Evolutionary conservation across 495 filamentous ascomycete genomes (phyloP).

Genomic region (Neurospora hispaniola): DNA sequence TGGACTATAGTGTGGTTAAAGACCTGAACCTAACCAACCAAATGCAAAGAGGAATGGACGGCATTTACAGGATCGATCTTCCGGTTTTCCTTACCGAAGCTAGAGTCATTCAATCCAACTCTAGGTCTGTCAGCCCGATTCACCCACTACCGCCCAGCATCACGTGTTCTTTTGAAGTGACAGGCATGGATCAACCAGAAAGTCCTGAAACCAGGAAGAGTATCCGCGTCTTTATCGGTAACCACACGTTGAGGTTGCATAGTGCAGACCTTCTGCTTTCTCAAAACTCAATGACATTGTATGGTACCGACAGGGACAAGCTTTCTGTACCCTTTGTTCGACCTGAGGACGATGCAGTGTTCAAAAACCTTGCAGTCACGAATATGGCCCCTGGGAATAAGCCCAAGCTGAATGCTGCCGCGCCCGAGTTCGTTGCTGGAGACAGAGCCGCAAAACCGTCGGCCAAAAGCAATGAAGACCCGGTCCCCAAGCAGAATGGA

Average conservation of each 20-base stretch:
- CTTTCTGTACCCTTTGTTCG: slow-evolving; percentile 87
- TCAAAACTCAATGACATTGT: slow-evolving; percentile 74
- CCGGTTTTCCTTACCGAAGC: slow-evolving; percentile 86
- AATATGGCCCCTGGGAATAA: slow-evolving; percentile 35
- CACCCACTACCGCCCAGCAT: slow-evolving; percentile 66
- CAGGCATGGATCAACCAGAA: slow-evolving; percentile 38
- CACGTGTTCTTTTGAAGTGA: slow-evolving; percentile 65
- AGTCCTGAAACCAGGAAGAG: slow-evolving; percentile 37
- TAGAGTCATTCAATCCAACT: slow-evolving; percentile 62
- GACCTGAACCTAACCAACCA: slow-evolving; percentile 59
- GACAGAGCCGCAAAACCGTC: slow-evolving; percentile 20
- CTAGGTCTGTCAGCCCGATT: slow-evolving; percentile 59
- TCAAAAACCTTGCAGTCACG: slow-evolving; percentile 61
- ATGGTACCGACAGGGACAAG: slow-evolving; percentile 78
- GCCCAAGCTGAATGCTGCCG: slow-evolving; percentile 39
- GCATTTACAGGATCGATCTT: slow-evolving; percentile 57
- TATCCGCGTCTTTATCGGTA: slow-evolving; percentile 77
- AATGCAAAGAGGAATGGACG: slow-evolving; percentile 52
- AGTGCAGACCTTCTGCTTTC: slow-evolving; percentile 90
- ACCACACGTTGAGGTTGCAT: slow-evolving; percentile 74
- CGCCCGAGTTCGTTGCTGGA: slow-evolving; percentile 35
- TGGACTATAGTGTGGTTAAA: slow-evolving; percentile 62
- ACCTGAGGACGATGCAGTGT: slow-evolving; percentile 75
- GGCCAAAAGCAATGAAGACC: slow-evolving; percentile 12
- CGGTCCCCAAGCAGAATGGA: slow-evolving; percentile 5